Evolutionary conservation across 495 filamentous ascomycete genomes (phyloP).

Genomic region (Hypoxylon subgilvum): DNA sequence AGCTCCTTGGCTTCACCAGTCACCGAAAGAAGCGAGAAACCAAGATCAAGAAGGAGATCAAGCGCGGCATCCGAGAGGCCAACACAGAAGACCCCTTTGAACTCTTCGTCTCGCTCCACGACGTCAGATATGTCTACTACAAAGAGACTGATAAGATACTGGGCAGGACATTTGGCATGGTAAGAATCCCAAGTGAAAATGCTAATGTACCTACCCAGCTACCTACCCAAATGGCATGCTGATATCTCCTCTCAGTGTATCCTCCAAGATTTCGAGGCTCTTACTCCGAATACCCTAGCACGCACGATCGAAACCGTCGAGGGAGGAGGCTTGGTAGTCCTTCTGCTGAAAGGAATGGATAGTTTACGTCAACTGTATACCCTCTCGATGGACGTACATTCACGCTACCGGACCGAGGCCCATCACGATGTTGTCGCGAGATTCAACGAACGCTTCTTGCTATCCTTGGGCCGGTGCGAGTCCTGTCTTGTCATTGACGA

Average conservation of each 20-base stretch:
- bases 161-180: conserved; percentile 97
- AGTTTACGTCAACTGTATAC: conserved; percentile 98
- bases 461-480: conserved; percentile 92
- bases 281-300: conserved; percentile 94
- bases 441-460: conserved; percentile 97
- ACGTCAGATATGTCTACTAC: conserved; percentile 99
- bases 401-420: conserved; percentile 94
- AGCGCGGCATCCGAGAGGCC: conserved; percentile 90
- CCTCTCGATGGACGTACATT: conserved; percentile 96
- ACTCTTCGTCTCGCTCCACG: conserved; percentile 93
- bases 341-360: conserved; percentile 94
- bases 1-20: conserved; percentile 88
- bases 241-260: conserved; percentile 63
- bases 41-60: conserved; percentile 98
- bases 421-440: conserved; percentile 93
- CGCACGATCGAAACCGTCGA: conserved; percentile 97
- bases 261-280: conserved; percentile 95
- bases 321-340: conserved; percentile 87
- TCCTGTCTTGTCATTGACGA: conserved; percentile 96
- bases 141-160: conserved; percentile 99
- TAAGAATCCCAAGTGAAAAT: conserved; percentile 32
- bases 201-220: too few relatives aligned
- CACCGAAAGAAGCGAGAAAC: conserved; percentile 97
- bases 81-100: conserved; percentile 98
- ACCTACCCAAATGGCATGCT: too few relatives aligned